Evolutionary conservation across 116 monocot species (phyloP), one percentile per base, ranked within the genome.

Genomic region (Phalaenopsis hybrid): DNA sequence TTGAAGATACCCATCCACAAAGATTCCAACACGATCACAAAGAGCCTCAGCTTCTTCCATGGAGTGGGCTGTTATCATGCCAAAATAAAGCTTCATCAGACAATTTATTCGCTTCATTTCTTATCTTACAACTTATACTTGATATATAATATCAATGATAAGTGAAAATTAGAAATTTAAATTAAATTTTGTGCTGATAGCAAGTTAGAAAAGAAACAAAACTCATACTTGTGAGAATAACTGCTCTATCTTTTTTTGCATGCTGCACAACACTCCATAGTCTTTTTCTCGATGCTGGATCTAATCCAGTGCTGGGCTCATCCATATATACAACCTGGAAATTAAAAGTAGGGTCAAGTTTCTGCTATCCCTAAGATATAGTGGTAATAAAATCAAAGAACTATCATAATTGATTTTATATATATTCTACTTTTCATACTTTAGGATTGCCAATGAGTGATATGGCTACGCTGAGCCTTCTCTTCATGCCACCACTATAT

Each of bases 401-500:
- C 5, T 33, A 79, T 10, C 0, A 50, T 75, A 75, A 20, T 18
- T 44, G 18, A 10, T 45, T 33, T 11, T 10, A 75, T 20, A 46
- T 75, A 45, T n/a, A 45, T 20, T 45, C 0, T n/a, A 2, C 5
- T 7, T 78, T 63, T 63, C 70, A 41, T 80, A 91, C 91, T 69
- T 83, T 83, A 80, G 93, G 86, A 80, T 89, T 83, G 20, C 91
- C 91, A 75, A 93, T 91, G 10, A 93, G 65, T 75, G 93, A 86
- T 25, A 93, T 93, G 5, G 93, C 93, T 69, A 91, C 89, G 83
- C 91, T 91, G 43, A 93, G 89, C 76, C 93, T 89, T 81, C 93
- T 87, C 75, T 93, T 93, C 93, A 93, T 93, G 49, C 91, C 93
- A 43, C 93, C 93, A 76, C 93, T 93, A 79, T 93, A 93, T 72